Base-by-base conservation (phyloP, 768 basidiomycete species). In the Tricholoma hemisulphureum region DNA sequence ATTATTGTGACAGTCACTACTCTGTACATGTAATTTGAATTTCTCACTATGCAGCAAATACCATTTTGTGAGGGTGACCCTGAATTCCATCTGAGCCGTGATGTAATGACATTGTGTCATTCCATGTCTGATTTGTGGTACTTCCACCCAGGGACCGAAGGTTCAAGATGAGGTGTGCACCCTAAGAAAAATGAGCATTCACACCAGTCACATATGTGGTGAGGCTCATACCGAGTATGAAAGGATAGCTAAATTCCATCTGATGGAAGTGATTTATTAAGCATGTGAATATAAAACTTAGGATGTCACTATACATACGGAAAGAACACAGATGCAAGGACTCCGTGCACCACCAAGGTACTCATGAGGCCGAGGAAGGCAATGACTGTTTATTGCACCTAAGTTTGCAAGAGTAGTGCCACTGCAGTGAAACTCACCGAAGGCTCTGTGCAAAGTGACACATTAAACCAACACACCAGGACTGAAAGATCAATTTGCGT, bases 111-210 rank as follows among this genome's bases (percentile, higher is more conserved):
- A 52, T n/a, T n/a, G 51, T 52, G 14, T 52, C 34, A 24, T 32
- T 34, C 51, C 51, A 52, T 34, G 51, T 52, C 24, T 37, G 51
- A 20, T 24, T 35, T 2, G 32, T 2, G 10, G 20, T 43, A 21
- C 8, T 23, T 21, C 16, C 24, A 0, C 24, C 35, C 11, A 16
- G 6, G n/a, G 37, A n/a, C 14, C 52, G 35, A 16, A 53, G 37
- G 24, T 53, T 53, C 28, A 53, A 23, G 23, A 53, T 28, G 9
- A 53, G 52, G 20, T 53, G 52, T 2, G 52, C 35, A 41, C 52
- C 35, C 52, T 53, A 28, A 26, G 10, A 41, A 21, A 16, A 21
- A 26, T 41, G 45, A 53, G 26, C 7, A 41, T 9, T 13, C 4
- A 23, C 6, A 26, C 7, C 21, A n/a, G 52, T 11, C 9, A 39